phyloP scores from a whole-genome alignment of 495 filamentous ascomycete species.

The Bacidia rubella region DNA sequence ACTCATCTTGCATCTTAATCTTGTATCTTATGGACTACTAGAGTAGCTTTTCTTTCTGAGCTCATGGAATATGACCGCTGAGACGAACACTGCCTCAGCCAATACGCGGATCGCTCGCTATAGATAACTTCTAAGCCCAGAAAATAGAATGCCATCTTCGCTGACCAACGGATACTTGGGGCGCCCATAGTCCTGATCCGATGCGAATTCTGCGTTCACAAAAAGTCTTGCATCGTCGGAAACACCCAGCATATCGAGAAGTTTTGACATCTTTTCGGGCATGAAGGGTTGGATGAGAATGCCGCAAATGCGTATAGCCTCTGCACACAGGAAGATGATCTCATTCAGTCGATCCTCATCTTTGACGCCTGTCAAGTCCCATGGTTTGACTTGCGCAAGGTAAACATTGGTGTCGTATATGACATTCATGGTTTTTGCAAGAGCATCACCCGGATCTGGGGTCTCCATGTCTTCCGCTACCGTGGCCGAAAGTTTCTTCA shows the following conservation, averaged over 20 bases:
- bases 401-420: slow-evolving; percentile 60
- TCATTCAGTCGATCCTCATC: slow-evolving; percentile 30
- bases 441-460: slow-evolving; percentile 47
- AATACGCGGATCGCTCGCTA: background rate
- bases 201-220: slow-evolving; percentile 38
- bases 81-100: too few relatives aligned
- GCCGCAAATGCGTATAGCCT: slow-evolving; percentile 64
- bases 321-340: slow-evolving; percentile 55
- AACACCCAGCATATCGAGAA: slow-evolving; percentile 72
- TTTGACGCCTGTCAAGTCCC: slow-evolving; percentile 27
- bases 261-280: slow-evolving; percentile 57
- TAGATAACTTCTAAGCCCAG: slow-evolving; percentile 36
- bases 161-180: slow-evolving; percentile 28
- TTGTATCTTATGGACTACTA: too few relatives aligned
- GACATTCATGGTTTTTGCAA: slow-evolving; percentile 51
- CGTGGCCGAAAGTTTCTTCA: slow-evolving; percentile 25
- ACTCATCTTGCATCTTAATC: too few relatives aligned
- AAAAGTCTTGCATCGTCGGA: slow-evolving; percentile 41
- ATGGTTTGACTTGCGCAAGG: slow-evolving; percentile 44
- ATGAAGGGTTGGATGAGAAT: slow-evolving; percentile 88
- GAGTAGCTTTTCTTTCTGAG: too few relatives aligned
- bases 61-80: too few relatives aligned
- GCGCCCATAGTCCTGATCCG: slow-evolving; percentile 56
- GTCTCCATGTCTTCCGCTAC: slow-evolving; percentile 48
- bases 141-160: slow-evolving; percentile 41